Evolutionary conservation across 2,329 filamentous ascomycete genomes (phyloP).

Genomic region (Lecanosticta acicola): DNA sequence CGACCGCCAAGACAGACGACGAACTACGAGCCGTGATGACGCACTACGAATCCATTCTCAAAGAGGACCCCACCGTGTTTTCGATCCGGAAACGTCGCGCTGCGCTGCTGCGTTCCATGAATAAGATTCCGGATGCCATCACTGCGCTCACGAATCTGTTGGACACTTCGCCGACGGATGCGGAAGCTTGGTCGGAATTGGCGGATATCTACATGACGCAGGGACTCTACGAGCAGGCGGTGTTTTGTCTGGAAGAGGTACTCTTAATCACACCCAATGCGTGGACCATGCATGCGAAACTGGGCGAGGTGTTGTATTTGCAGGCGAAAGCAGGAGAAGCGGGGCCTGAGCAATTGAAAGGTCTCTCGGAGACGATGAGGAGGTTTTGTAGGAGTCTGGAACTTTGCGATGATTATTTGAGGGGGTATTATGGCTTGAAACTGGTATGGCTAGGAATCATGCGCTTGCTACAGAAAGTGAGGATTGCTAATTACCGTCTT

Average conservation of each 20-base stretch:
- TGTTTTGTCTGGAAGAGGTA: constrained; percentile 87
- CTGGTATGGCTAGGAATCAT: constrained; percentile 52
- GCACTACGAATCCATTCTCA: constrained; percentile 71
- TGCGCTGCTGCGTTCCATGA: constrained; percentile 70
- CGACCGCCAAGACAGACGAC: constrained; percentile 60
- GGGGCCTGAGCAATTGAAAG: constrained; percentile 38
- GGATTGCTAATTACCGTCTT: constrained; percentile 14
- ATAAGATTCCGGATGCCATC: constrained; percentile 66
- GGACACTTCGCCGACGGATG: constrained; percentile 80
- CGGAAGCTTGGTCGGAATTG: constrained; percentile 89
- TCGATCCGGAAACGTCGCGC: constrained; percentile 80
- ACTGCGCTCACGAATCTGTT: constrained; percentile 67
- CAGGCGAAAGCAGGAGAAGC: constrained; percentile 39
- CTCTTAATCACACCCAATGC: constrained; percentile 81
- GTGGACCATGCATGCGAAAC: constrained; percentile 89
- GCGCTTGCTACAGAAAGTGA: constrained; percentile 32
- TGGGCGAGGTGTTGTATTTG: constrained; percentile 79
- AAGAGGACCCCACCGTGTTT: constrained; percentile 71
- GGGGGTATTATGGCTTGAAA: constrained; percentile 89
- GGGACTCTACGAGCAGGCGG: constrained; percentile 72
- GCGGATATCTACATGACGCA: constrained; percentile 78
- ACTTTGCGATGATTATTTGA: constrained; percentile 84
- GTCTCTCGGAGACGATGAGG: constrained; percentile 68
- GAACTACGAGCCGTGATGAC: constrained; percentile 65
- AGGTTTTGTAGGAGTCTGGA: constrained; percentile 88